Evolutionary conservation across 306 rosid genomes (phyloP).

Genomic region (Gastrolobium bilobum): DNA sequence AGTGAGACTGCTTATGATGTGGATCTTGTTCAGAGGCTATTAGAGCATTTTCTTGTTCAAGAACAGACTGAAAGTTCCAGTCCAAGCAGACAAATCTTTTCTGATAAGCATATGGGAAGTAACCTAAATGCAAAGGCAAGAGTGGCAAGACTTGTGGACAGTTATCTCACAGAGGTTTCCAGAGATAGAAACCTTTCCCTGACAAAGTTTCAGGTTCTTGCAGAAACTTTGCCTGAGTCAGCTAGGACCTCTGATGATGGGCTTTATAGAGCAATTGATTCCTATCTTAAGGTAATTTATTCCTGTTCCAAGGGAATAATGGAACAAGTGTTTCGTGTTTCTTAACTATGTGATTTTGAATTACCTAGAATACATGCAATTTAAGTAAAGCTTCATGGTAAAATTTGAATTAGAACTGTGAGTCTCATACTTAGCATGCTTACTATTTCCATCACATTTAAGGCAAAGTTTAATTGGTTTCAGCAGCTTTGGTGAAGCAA

Average conservation of each 20-base stretch:
- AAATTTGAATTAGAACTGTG: slow-evolving; percentile 9
- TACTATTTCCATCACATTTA: neutral
- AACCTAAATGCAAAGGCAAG: slow-evolving; percentile 87
- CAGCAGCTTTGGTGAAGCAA: neutral
- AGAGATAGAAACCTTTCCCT: slow-evolving; percentile 92
- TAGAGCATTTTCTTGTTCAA: slow-evolving; percentile 95
- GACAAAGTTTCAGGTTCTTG: slow-evolving; percentile 99
- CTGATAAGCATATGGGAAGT: slow-evolving; percentile 65
- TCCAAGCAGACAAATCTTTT: slow-evolving; percentile 68
- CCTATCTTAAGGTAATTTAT: slow-evolving; percentile 87
- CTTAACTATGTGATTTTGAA: slow-evolving; percentile 27
- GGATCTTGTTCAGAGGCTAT: slow-evolving; percentile 92
- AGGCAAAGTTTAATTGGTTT: neutral
- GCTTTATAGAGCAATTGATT: slow-evolving; percentile 94
- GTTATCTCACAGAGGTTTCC: slow-evolving; percentile 95
- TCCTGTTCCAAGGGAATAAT: slow-evolving; percentile 5
- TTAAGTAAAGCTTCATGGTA: neutral
- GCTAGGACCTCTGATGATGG: slow-evolving; percentile 97
- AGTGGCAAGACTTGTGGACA: slow-evolving; percentile 95
- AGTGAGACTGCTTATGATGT: slow-evolving; percentile 81
- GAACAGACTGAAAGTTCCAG: slow-evolving; percentile 85
- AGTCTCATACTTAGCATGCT: slow-evolving; percentile 5
- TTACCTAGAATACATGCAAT: neutral
- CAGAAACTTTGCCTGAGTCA: slow-evolving; percentile 95
- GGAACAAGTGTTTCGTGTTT: slow-evolving; percentile 9